A percentile compares a stretch with the other conserved stretches of the same genome.
These are phyloP conservation scores for Xerocomus brunneocitrinus DNA, from an alignment of 768 basidiomycete genomes.

Conservation along the genomic window DNA sequence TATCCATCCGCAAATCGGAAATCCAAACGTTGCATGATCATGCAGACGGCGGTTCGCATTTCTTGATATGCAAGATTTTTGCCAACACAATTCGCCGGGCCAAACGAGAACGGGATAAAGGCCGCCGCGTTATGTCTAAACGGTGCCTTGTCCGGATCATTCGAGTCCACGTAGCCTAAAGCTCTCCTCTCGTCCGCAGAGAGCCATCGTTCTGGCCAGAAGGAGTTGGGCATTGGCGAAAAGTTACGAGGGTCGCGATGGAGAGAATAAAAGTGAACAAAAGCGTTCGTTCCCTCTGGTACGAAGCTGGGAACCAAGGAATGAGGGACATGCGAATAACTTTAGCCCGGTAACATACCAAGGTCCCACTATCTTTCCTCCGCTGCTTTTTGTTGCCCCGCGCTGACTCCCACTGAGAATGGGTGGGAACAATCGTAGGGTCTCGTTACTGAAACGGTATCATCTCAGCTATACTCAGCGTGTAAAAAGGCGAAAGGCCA, in stretches of 20 bases:
- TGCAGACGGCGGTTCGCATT: conserved; percentile 36
- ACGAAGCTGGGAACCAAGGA: conserved; percentile 32
- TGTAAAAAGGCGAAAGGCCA: conserved; percentile 6
- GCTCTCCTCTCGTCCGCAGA: conserved; percentile 23
- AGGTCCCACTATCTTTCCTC: conserved; percentile 37
- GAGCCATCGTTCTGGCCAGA: conserved; percentile 45
- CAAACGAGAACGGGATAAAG: conserved; percentile 44
- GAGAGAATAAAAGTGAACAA: conserved; percentile 40
- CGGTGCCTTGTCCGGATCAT: conserved; percentile 23
- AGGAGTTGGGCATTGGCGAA: conserved; percentile 39
- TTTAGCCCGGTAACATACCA: conserved; percentile 30
- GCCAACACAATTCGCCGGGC: conserved; percentile 43
- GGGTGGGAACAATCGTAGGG: conserved; percentile 46
- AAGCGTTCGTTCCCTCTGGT: conserved; percentile 41
- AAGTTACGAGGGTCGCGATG: conserved; percentile 47
- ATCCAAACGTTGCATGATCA: conserved; percentile 39
- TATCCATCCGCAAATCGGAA: conserved; percentile 38
- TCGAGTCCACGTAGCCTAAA: conserved; percentile 24
- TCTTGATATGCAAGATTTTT: conserved; percentile 41
- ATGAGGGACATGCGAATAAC: conserved; percentile 10
- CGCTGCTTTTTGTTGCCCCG: conserved; percentile 31
- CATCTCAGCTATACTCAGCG: conserved; percentile 6
- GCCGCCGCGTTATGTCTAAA: conserved; percentile 34
- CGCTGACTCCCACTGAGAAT: conserved; percentile 47
- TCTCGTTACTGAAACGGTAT: conserved; percentile 40